phyloP scores from a whole-genome alignment of 768 basidiomycete species.

The Tylopilus subfusipes region DNA sequence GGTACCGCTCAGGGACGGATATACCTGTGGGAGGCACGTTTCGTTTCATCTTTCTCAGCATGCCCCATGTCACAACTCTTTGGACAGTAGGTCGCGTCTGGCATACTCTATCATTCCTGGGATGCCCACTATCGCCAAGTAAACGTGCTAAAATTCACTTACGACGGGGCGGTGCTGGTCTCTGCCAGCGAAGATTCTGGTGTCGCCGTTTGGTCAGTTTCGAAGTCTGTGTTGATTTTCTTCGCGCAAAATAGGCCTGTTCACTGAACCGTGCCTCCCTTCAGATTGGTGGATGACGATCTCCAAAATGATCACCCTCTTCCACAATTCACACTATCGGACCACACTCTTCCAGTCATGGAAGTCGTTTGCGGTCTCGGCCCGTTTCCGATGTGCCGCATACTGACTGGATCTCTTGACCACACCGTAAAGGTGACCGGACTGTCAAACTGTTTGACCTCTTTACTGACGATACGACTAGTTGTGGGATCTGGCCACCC shows the following conservation, averaged over 20 bases:
- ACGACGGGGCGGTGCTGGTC: conserved; percentile 74
- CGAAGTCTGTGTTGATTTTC: conserved; percentile 54
- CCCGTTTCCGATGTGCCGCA: conserved; percentile 67
- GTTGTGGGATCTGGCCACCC: conserved; percentile 80
- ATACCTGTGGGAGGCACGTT: conserved; percentile 92
- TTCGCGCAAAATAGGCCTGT: conserved; percentile 3
- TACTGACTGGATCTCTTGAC: conserved; percentile 81
- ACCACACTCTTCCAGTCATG: conserved; percentile 90
- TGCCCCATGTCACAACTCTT: conserved; percentile 14
- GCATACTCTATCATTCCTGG: conserved; percentile 87
- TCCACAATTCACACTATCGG: conserved; percentile 76
- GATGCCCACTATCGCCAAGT: conserved; percentile 95
- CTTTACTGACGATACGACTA: conserved; percentile 28
- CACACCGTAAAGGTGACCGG: conserved; percentile 81
- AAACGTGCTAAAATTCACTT: conserved; percentile 77
- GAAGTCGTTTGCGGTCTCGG: conserved; percentile 81
- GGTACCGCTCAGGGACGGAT: conserved; percentile 87
- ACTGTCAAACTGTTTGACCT: conserved; percentile 10
- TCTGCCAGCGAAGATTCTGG: conserved; percentile 91
- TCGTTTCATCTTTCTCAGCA: neutral
- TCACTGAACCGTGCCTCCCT: conserved; percentile 4
- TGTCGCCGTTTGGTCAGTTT: conserved; percentile 84
- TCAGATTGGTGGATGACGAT: conserved; percentile 72
- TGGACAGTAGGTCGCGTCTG: conserved; percentile 73
- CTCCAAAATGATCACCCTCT: conserved; percentile 70